These are phyloP conservation scores for Cutaneotrichosporon dermatis DNA, from an alignment of 1,284 basidiomycete genomes.

Conservation along the genomic window DNA sequence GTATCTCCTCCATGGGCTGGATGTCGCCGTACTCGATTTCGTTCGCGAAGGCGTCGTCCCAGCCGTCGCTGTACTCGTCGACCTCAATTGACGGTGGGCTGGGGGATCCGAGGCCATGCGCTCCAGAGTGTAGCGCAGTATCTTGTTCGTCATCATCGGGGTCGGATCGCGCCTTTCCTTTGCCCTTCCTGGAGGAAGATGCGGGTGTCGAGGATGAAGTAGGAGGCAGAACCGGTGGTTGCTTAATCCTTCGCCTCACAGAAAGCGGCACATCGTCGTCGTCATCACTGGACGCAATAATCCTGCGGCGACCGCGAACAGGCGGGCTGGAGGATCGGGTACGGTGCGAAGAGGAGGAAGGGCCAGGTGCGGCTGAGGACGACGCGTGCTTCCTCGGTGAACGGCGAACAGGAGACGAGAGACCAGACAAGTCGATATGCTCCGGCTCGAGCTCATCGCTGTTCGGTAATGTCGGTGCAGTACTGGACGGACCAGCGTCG, in stretches of 20 bases:
- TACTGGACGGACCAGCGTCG: background rate
- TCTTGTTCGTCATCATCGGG: background rate
- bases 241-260: background rate
- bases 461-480: background rate
- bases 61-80: constrained; percentile 9
- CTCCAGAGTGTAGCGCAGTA: background rate
- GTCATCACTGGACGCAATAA: background rate
- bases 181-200: background rate
- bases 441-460: constrained; percentile 4
- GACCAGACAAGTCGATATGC: constrained; percentile 4
- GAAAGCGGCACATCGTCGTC: background rate
- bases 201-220: background rate
- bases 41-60: background rate
- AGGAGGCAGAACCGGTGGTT: background rate
- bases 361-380: background rate
- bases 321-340: background rate
- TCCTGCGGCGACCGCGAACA: background rate
- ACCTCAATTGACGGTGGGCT: background rate
- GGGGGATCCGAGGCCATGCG: too few species aligned
- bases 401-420: background rate
- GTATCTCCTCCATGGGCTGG: background rate
- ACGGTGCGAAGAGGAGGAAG: background rate
- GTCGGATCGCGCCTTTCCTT: background rate
- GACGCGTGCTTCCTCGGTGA: background rate
- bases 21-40: background rate